A percentile compares a stretch with the other conserved stretches of the same genome.
These are phyloP conservation scores for Lentinula lateritia DNA, from an alignment of 768 basidiomycete species.

Conservation along the genomic window DNA sequence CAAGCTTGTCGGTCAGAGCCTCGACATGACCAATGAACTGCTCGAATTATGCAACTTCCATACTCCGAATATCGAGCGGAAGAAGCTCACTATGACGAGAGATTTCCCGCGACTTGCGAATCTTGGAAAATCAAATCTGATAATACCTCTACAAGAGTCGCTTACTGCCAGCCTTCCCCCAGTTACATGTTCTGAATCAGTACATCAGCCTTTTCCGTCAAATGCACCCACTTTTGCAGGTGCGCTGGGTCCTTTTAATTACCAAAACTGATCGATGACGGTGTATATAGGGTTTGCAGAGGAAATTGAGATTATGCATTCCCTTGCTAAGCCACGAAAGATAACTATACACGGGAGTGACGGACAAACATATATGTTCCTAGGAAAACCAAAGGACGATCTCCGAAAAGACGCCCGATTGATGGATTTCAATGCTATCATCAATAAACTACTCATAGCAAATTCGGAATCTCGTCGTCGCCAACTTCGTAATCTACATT, in stretches of 20 bases:
- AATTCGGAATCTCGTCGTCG: constrained; percentile 90
- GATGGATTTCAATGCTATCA: constrained; percentile 98
- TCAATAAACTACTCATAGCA: constrained; percentile 92
- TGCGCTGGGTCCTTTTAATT: constrained; percentile 18
- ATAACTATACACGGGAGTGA: constrained; percentile 80
- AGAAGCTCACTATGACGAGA: constrained; percentile 44
- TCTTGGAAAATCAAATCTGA: constrained; percentile 60
- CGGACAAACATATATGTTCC: constrained; percentile 81
- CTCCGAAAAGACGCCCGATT: constrained; percentile 93
- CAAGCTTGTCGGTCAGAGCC: constrained; percentile 46
- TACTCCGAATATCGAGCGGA: constrained; percentile 20
- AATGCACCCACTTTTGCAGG: constrained; percentile 73
- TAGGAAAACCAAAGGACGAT: constrained; percentile 97
- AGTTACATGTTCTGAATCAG: constrained; percentile 50
- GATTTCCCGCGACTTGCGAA: constrained; percentile 50
- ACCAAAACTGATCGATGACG: not conserved
- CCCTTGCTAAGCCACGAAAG: constrained; percentile 87
- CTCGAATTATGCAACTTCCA: constrained; percentile 58
- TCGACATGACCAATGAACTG: constrained; percentile 64
- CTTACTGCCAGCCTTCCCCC: constrained; percentile 87
- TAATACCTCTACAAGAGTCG: constrained; percentile 91
- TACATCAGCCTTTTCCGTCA: constrained; percentile 76
- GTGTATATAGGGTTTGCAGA: constrained; percentile 61
- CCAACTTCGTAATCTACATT: constrained; percentile 65
- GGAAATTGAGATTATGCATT: constrained; percentile 86